Percentiles rank a stretch among this genome's conserved stretches.
Conservation (phyloP, 805 yeast species). For the Zygoascus biomembranicola region DNA sequence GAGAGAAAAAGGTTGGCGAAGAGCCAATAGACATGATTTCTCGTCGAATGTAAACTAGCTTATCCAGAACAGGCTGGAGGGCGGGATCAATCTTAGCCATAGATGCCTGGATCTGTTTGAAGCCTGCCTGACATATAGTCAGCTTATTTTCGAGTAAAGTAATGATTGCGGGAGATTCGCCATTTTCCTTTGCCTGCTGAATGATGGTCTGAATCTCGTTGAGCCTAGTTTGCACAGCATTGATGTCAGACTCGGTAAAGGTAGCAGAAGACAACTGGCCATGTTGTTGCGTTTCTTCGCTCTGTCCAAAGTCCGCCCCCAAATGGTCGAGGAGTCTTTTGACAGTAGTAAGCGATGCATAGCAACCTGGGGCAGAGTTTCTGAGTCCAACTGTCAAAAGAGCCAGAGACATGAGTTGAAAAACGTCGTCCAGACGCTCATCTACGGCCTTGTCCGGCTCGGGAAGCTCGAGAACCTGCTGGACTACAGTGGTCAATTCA, state of each 20-base stretch:
- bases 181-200: slow-evolving; percentile 27
- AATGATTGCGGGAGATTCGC: slow-evolving; percentile 48
- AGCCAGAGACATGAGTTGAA: slow-evolving; percentile 78
- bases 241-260: slow-evolving; percentile 75
- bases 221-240: slow-evolving; percentile 67
- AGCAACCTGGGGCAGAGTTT: slow-evolving; percentile 88
- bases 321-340: slow-evolving; percentile 76
- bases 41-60: slow-evolving; percentile 56
- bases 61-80: slow-evolving; percentile 45
- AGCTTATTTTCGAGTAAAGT: slow-evolving; percentile 58
- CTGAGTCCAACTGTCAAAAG: slow-evolving; percentile 89
- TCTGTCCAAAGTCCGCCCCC: slow-evolving; percentile 23
- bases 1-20: slow-evolving; percentile 25
- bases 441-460: slow-evolving; percentile 40
- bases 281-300: not conserved
- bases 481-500: slow-evolving; percentile 23
- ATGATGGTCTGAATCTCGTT: slow-evolving; percentile 62
- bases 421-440: slow-evolving; percentile 73
- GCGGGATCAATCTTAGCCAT: slow-evolving; percentile 46
- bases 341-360: slow-evolving; percentile 81
- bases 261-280: slow-evolving; percentile 40
- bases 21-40: slow-evolving; percentile 47
- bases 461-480: slow-evolving; percentile 26
- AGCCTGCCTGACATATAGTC: slow-evolving; percentile 51
- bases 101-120: slow-evolving; percentile 47